Conservation (phyloP, 2,329 filamentous ascomycete genomes). For the Alternaria ventricosa region DNA sequence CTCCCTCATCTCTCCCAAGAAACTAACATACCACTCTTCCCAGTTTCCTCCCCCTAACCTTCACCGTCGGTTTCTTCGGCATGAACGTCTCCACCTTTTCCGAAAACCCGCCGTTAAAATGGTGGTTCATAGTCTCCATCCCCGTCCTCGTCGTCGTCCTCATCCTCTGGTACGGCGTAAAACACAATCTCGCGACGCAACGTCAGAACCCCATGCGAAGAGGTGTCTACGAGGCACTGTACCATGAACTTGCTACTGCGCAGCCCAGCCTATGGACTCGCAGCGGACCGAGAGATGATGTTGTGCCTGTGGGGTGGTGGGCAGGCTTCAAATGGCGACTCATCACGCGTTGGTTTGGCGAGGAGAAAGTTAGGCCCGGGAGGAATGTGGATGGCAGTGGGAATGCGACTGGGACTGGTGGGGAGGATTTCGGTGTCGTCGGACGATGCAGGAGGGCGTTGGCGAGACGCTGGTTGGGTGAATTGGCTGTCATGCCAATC, state of each 20-base stretch:
- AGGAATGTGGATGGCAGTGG: conserved; percentile 32
- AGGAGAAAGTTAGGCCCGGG: conserved; percentile 49
- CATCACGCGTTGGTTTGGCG: conserved; percentile 55
- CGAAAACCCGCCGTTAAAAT: conserved; percentile 23
- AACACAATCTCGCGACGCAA: conserved; percentile 52
- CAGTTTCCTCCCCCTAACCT: conserved; percentile 64
- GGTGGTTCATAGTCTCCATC: conserved; percentile 55
- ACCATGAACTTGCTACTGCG: conserved; percentile 54
- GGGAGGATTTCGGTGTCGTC: conserved; percentile 49
- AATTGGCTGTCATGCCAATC: conserved; percentile 38
- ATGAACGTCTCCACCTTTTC: conserved; percentile 60
- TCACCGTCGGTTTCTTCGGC: conserved; percentile 57
- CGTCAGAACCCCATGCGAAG: conserved; percentile 56
- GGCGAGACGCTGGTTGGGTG: conserved; percentile 50
- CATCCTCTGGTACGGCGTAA: conserved; percentile 56
- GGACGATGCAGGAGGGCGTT: conserved; percentile 50
- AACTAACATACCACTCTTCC: background rate
- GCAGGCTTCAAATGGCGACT: conserved; percentile 57
- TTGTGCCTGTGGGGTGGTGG: conserved; percentile 50
- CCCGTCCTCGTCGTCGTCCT: conserved; percentile 57
- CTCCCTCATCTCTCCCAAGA: background rate
- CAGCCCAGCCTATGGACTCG: conserved; percentile 59
- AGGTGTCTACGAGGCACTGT: conserved; percentile 60
- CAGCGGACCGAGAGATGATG: conserved; percentile 51
- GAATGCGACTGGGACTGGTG: background rate